Base-by-base conservation (phyloP, 169 alveolate species). In the Theileria luwenshuni region DNA sequence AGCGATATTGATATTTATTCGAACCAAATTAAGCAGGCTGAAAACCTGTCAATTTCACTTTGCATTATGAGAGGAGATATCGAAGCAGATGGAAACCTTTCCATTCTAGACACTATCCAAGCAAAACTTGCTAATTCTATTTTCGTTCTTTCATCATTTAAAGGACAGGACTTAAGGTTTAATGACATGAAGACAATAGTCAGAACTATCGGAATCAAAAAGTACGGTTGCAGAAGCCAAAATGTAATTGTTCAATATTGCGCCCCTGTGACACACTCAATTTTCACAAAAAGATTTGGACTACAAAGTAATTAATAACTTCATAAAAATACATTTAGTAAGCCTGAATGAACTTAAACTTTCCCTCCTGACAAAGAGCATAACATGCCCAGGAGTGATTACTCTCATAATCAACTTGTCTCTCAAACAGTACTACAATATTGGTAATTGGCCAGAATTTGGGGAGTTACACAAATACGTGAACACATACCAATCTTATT, bases 301-400 rank as follows among this genome's bases (percentile, higher is more conserved):
- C 30, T 41, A 19, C 28, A 6, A 19, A 59, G 77, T 69, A 62
- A 60, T 33, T 6, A 7, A 5, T 49, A 49, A 49, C 17, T 6
- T 28, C 8, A 68, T 12, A 3, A 61, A 13, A 61, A 2, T 32
- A 19, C 12, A 10, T 69, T n/a, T 43, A 74, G 85, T 81, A 33
- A 73, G 63, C 42, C 54, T 81, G 41, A 59, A 72, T 54, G 51
- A 69, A 42, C 32, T 74, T 58, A 81, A 81, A 28, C 25, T 64
- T 33, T 70, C 74, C 19, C 32, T 74, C 45, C 58, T 81, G 48
- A 70, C 84, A 43, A 81, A 81, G 33, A 63, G 65, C 42, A 62
- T 81, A 38, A 74, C 74, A 19, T 81, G 89, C 77, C 89, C 89
- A 6, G 89, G 89, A n/a, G 74, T 81, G 27, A 74, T 81, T 42